Evolutionary conservation across 1,284 basidiomycete genomes (phyloP).

Genomic region (Kwoniella shivajii): DNA sequence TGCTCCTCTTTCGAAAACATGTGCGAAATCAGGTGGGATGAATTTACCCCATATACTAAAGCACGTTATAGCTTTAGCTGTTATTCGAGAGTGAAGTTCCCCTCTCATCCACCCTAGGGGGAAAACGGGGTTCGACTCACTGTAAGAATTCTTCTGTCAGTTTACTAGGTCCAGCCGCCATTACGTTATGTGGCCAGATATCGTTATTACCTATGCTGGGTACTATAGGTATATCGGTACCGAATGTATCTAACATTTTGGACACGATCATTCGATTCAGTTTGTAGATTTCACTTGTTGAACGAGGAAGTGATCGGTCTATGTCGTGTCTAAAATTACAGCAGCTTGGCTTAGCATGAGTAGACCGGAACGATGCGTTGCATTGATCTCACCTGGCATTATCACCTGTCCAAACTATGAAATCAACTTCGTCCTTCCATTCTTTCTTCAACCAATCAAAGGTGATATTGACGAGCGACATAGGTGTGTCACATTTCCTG

Average conservation of each 20-base stretch:
- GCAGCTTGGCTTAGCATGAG: not conserved
- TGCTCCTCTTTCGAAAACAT: conserved; percentile 80
- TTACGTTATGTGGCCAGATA: conserved; percentile 73
- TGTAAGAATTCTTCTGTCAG: conserved; percentile 74
- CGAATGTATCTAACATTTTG: conserved; percentile 72
- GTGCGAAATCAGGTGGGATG: conserved; percentile 77
- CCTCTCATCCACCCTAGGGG: not conserved
- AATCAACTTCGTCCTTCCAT: conserved; percentile 83
- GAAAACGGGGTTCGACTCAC: conserved; percentile 53
- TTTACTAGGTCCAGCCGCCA: conserved; percentile 69
- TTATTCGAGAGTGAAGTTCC: not conserved
- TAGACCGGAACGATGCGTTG: not conserved
- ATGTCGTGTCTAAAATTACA: conserved; percentile 82
- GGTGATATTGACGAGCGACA: conserved; percentile 74
- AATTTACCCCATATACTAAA: conserved; percentile 77
- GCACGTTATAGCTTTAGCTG: not conserved
- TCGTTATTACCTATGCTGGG: conserved; percentile 88
- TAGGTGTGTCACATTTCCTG: conserved; percentile 85
- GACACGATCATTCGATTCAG: conserved; percentile 70
- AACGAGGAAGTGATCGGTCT: conserved; percentile 76
- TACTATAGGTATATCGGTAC: conserved; percentile 74
- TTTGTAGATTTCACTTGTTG: conserved; percentile 75
- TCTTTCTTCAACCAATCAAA: conserved; percentile 77
- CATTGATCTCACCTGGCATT: conserved; percentile 68
- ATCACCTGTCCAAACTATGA: conserved; percentile 92